phyloP scores from a whole-genome alignment of 805 yeast genomes.

The Nakazawaea laoshanensis region DNA sequence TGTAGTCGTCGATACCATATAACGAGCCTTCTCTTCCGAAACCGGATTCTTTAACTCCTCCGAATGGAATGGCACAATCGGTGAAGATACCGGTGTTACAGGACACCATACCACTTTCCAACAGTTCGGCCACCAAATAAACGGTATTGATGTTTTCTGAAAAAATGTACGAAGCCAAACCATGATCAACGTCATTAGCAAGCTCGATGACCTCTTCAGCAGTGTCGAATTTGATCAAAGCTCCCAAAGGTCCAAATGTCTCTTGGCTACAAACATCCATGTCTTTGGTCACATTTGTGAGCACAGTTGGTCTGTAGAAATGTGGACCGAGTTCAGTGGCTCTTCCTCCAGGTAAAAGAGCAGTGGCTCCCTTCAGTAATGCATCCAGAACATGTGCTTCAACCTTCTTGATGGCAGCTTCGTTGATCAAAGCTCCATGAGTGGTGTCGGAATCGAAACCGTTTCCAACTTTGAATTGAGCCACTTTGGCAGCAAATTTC shows the following conservation, averaged over 20 bases:
- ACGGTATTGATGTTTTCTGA: constrained; percentile 46
- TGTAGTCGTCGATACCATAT: constrained; percentile 70
- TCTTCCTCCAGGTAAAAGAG: constrained; percentile 52
- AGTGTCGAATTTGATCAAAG: constrained; percentile 54
- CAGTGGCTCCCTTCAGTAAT: constrained; percentile 50
- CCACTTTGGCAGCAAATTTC: constrained; percentile 38
- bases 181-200: constrained; percentile 65
- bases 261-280: constrained; percentile 62
- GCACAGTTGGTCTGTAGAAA: constrained; percentile 62
- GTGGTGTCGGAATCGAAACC: constrained; percentile 53
- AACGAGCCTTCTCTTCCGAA: constrained; percentile 77
- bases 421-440: constrained; percentile 71
- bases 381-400: constrained; percentile 60
- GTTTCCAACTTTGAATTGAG: constrained; percentile 44
- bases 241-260: constrained; percentile 78
- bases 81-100: constrained; percentile 69
- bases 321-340: constrained; percentile 49
- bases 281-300: constrained; percentile 46
- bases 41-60: constrained; percentile 75
- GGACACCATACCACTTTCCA: constrained; percentile 79
- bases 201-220: constrained; percentile 53
- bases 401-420: constrained; percentile 54
- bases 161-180: constrained; percentile 72
- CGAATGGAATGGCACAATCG: constrained; percentile 61
- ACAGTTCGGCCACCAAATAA: constrained; percentile 54